Conservation (phyloP, 306 rosid species). For the Prunus kanzakura region DNA sequence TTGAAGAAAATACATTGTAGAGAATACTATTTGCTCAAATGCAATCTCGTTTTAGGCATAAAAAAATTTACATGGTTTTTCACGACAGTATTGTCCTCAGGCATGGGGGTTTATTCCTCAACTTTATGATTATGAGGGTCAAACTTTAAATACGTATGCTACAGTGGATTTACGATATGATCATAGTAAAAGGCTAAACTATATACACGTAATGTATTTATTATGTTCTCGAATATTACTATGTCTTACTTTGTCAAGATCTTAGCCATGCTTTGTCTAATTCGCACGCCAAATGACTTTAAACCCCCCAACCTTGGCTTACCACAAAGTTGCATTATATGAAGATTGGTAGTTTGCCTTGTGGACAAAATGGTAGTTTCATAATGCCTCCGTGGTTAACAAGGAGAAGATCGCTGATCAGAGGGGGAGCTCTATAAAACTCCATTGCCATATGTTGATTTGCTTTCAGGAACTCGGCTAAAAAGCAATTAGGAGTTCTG, state of each 20-base stretch:
- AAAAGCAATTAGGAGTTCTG: neutral
- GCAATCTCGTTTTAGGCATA: constrained; percentile 1
- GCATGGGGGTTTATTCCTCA: neutral
- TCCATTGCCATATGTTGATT: constrained; percentile 8
- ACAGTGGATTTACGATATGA: constrained; percentile 4
- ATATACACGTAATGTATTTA: neutral
- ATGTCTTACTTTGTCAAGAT: constrained; percentile 22
- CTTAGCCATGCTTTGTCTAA: constrained; percentile 6
- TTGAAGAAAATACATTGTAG: neutral
- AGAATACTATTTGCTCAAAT: neutral
- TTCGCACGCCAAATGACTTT: neutral
- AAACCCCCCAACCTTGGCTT: neutral
- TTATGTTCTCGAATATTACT: constrained; percentile 24
- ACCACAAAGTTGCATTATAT: neutral
- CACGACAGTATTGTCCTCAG: neutral
- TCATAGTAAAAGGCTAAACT: neutral
- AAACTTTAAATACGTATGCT: neutral
- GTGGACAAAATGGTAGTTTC: neutral
- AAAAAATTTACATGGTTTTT: constrained; percentile 8
- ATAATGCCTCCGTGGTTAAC: constrained; percentile 24
- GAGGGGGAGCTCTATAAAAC: constrained; percentile 23
- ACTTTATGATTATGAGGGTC: neutral
- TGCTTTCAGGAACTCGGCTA: constrained; percentile 31
- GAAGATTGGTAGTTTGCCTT: neutral
- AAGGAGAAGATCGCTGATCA: constrained; percentile 28